A percentile compares a stretch with the other conserved stretches of the same genome.
Conservation (phyloP, 345 rosid genomes). For the Durio zibethinus region DNA sequence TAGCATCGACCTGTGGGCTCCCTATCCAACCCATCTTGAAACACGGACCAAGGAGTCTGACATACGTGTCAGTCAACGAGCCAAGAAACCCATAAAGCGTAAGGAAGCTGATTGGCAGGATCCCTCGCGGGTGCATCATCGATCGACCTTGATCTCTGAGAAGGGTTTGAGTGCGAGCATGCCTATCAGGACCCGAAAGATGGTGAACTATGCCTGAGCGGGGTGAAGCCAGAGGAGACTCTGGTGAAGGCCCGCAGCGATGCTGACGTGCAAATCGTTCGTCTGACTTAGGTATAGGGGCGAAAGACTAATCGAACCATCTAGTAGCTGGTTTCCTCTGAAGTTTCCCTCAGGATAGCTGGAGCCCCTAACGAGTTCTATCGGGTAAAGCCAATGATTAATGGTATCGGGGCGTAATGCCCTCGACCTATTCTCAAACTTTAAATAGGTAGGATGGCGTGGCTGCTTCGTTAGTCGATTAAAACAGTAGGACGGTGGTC, state of each 20-base stretch:
- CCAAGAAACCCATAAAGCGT: not conserved
- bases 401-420: too few relatives aligned
- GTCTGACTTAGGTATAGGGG: conserved; percentile 41
- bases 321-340: conserved; percentile 39
- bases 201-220: not conserved
- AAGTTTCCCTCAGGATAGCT: conserved; percentile 28
- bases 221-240: not conserved
- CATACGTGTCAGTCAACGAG: conserved; percentile 43
- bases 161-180: too few relatives aligned
- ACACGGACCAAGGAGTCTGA: conserved; percentile 64
- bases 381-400: too few relatives aligned
- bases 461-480: too few relatives aligned
- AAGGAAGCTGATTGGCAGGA: not conserved
- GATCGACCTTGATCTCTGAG: not conserved
- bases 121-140: not conserved
- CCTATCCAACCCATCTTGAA: conserved; percentile 54
- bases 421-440: too few relatives aligned
- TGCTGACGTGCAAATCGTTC: conserved; percentile 21
- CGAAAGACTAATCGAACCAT: conserved; percentile 42
- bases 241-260: not conserved
- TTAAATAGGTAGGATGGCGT: too few relatives aligned
- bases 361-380: not conserved
- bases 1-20: conserved; percentile 1
- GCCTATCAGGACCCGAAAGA: not conserved
- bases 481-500: too few relatives aligned